A percentile compares a stretch with the other conserved stretches of the same genome.
These are phyloP conservation scores for Podospora pseudopauciseta DNA, from an alignment of 495 filamentous ascomycete genomes.

Conservation along the genomic window DNA sequence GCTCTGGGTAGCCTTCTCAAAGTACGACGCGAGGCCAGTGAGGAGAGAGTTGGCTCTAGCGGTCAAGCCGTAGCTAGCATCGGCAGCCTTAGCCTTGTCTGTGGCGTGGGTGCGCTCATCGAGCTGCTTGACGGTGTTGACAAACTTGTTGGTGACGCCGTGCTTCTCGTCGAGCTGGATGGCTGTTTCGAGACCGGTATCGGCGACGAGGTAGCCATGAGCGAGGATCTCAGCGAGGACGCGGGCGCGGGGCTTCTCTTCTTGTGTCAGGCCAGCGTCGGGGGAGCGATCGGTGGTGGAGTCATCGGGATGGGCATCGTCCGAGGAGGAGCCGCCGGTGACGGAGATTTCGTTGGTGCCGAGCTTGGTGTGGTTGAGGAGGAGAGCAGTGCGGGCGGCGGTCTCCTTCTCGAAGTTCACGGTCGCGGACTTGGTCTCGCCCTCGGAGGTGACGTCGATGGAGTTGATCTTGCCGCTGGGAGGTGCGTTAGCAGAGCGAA, in stretches of 20 bases:
- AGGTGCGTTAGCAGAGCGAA: constrained; percentile 25
- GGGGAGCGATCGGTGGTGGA: constrained; percentile 48
- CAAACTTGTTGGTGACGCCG: constrained; percentile 75
- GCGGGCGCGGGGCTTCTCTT: constrained; percentile 90
- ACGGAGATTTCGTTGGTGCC: constrained; percentile 78
- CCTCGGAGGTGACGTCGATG: constrained; percentile 69
- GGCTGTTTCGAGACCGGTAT: constrained; percentile 76
- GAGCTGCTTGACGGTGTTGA: constrained; percentile 65
- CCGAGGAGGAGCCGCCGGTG: constrained; percentile 49
- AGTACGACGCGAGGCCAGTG: constrained; percentile 67
- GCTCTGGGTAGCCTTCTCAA: constrained; percentile 83
- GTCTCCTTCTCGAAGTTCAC: constrained; percentile 96
- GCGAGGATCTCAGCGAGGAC: constrained; percentile 95
- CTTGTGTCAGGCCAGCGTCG: constrained; percentile 65
- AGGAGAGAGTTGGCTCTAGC: constrained; percentile 61
- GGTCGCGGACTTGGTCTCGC: constrained; percentile 69
- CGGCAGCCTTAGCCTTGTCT: constrained; percentile 70
- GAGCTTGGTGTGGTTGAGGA: constrained; percentile 92
- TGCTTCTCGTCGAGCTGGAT: constrained; percentile 90
- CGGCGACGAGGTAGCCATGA: constrained; percentile 84
- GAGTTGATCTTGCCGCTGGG: constrained; percentile 83
- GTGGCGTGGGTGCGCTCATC: constrained; percentile 78
- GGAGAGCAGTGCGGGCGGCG: constrained; percentile 91
- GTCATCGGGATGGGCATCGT: constrained; percentile 42
- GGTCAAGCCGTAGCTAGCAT: constrained; percentile 70